Percentiles rank a stretch among this genome's conserved stretches.
These are phyloP conservation scores for sunflower (Helianthus annuus) DNA, from an alignment of 129 eudicot species.

Conservation along the genomic window HanXRQr2.0-SUNRISE NC_035436.2:185542795-185543294, in stretches of 20 bases:
- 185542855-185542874: constrained; percentile 2
- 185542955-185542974: not conserved
- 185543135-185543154: constrained; percentile 71
- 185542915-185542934: constrained; percentile 2
- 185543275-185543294: too few species aligned
- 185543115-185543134: constrained; percentile 76
- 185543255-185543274: not conserved
- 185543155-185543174: constrained; percentile 58
- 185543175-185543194: constrained; percentile 59
- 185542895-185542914: constrained; percentile 6
- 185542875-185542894: constrained; percentile 17
- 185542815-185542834: constrained; percentile 76
- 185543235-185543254: not conserved
- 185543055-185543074: constrained; percentile 92
- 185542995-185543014: constrained; percentile 3
- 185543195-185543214: constrained; percentile 80
- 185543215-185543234: constrained; percentile 6
- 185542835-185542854: not conserved
- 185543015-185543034: constrained; percentile 22
- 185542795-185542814: constrained; percentile 87
- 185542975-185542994: not conserved
- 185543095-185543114: constrained; percentile 90
- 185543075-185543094: constrained; percentile 84
- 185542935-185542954: not conserved
- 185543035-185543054: constrained; percentile 54